A percentile compares a stretch with the other conserved stretches of the same genome.
Evolutionary conservation across 306 rosid species (phyloP).

Genomic region (Cucurbita moschata): DNA sequence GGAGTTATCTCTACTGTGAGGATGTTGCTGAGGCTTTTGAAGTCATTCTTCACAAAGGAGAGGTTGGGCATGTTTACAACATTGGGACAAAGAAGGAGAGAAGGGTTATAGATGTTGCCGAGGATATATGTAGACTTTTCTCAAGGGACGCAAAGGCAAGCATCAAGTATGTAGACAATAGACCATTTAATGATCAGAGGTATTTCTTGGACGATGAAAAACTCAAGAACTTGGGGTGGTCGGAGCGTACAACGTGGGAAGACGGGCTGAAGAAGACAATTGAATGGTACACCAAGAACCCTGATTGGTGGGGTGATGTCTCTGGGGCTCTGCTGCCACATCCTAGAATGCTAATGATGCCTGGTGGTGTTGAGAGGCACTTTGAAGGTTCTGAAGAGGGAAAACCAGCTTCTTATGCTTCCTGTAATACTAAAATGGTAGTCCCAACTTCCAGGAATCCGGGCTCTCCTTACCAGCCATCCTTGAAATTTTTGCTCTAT

Average conservation of each 20-base stretch:
- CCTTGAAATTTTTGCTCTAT: slow-evolving; percentile 30
- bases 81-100: slow-evolving; percentile 52
- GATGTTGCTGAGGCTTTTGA: slow-evolving; percentile 67
- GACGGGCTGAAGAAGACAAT: slow-evolving; percentile 30
- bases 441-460: slow-evolving; percentile 11
- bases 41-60: slow-evolving; percentile 46
- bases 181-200: slow-evolving; percentile 50
- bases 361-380: slow-evolving; percentile 18
- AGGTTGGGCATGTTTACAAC: slow-evolving; percentile 48
- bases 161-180: slow-evolving; percentile 39
- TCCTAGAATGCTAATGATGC: slow-evolving; percentile 37
- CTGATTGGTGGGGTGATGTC: slow-evolving; percentile 47
- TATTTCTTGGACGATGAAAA: slow-evolving; percentile 45
- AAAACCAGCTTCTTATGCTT: background rate
- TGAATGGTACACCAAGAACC: slow-evolving; percentile 31
- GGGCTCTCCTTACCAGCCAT: background rate
- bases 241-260: slow-evolving; percentile 25
- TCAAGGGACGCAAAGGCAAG: slow-evolving; percentile 17
- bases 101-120: slow-evolving; percentile 45
- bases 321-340: slow-evolving; percentile 42
- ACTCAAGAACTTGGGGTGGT: slow-evolving; percentile 31
- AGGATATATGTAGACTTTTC: slow-evolving; percentile 39
- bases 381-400: slow-evolving; percentile 6
- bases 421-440: slow-evolving; percentile 8
- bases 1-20: slow-evolving; percentile 48